phyloP scores from a whole-genome alignment of 176 grass and related monocot species.

The Echinochloa phyllopogon region DNA sequence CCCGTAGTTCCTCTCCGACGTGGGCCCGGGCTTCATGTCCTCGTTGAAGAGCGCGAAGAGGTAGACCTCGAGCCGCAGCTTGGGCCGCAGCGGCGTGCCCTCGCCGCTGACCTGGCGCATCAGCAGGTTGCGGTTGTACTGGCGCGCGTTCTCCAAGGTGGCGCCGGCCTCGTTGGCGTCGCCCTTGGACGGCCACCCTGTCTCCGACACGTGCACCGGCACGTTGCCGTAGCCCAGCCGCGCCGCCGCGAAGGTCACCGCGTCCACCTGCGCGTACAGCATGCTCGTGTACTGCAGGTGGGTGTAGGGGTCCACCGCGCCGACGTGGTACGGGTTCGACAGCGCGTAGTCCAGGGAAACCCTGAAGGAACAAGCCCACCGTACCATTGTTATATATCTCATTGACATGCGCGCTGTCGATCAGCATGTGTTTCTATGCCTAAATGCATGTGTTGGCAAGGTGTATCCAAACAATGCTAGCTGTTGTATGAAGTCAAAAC shows the following conservation, averaged over 20 bases:
- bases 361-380: conserved; percentile 11
- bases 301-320: conserved; percentile 84
- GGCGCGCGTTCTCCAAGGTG: conserved; percentile 71
- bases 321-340: conserved; percentile 57
- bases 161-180: conserved; percentile 80
- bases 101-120: conserved; percentile 62
- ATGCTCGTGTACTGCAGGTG: conserved; percentile 90
- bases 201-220: conserved; percentile 84
- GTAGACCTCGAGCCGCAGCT: conserved; percentile 75
- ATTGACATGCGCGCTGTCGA: too few relatives aligned
- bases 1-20: conserved; percentile 92
- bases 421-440: too few relatives aligned
- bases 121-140: conserved; percentile 86
- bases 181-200: conserved; percentile 95
- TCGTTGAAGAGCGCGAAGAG: conserved; percentile 98
- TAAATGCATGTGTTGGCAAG: neutral
- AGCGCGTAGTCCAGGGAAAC: conserved; percentile 74
- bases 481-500: too few relatives aligned
- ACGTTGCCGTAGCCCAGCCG: conserved; percentile 66
- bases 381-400: too few relatives aligned
- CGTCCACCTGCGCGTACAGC: conserved; percentile 97
- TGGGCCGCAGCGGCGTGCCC: conserved; percentile 86
- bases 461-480: too few relatives aligned
- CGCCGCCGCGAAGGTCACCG: conserved; percentile 70
- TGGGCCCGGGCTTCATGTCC: conserved; percentile 82